Base-by-base conservation (phyloP, 2,329 filamentous ascomycete genomes). In the Apiospora pterosperma region DNA sequence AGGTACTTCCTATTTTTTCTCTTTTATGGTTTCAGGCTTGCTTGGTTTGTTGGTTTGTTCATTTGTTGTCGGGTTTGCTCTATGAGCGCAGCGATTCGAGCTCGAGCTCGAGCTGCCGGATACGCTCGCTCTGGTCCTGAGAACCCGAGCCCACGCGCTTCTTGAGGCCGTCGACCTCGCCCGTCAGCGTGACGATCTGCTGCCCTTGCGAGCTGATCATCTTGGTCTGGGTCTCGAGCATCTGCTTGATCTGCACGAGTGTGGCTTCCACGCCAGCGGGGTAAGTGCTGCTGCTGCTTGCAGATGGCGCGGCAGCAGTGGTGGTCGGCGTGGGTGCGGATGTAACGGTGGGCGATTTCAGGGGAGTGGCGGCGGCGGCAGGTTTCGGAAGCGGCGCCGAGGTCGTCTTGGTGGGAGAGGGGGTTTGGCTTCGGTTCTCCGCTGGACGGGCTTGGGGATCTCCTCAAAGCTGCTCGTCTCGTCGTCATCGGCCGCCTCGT, bases 401-500 rank as follows among this genome's bases (percentile, higher is more conserved):
- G 23, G 75, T 72, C 4, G 76, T 74, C 66, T 73, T 75, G n/a
- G 74, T 75, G 14, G 75, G 74, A 6, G 58, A 38, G 34, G n/a
- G 44, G 1, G 21, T 25, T 52, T 52, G 10, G 69, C 63, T 62
- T 73, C 73, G 36, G 75, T 70, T 36, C 63, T 73, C 59, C 91
- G 89, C 70, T 92, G 90, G 12, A 86, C 80, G 23, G 92, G 92
- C 74, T 92, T 93, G 36, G 90, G 78, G 36, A 96, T 85, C 74
- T 97, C 93, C 75, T 97, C 94, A 70, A 97, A 97, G 79, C 90
- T 92, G 1, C 92, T 95, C 34, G 86, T 88, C 59, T 89, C 88
- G 21, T 87, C 83, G 2, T 85, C 84, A 25, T 79, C 73, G 31
- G 89, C 87, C 31, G 82, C 81, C 25, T 85, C 83, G 60, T 90